Base-by-base conservation (phyloP, 306 rosid genomes). In the Crataegus laevigata region DNA sequence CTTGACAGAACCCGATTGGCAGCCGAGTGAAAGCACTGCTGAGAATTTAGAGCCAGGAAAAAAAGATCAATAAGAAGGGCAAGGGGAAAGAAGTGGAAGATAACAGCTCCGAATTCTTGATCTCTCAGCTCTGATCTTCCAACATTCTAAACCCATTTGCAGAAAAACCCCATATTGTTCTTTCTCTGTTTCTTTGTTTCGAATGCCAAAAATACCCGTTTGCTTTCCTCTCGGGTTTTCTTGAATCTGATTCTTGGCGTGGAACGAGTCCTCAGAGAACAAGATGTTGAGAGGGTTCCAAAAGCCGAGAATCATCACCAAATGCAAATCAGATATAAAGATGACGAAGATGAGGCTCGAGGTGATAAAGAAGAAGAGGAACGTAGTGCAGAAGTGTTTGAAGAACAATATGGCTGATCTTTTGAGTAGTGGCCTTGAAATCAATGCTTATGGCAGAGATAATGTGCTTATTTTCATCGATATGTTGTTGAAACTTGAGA, bases 401-500 rank as follows among this genome's bases (percentile, higher is more conserved):
- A 94, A 90, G 85, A 82, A 80, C 74, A 97, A 90, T 76, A 72
- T 89, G 10, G 88, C 82, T 0, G 94, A 88, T 59, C 96, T 90
- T 75, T 93, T 94, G 36, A 82, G 67, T 72, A 70, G 8, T 58
- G 88, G 88, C 80, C 78, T 24, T 32, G 91, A 84, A 32, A 77
- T 77, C 66, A 82, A 81, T 70, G 97, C 98, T 52, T 91, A 85
- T 52, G 83, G 72, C 66, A 89, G 91, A n/a, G n/a, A n/a, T n/a
- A n/a, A n/a, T n/a, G n/a, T n/a, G 13, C 30, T 19, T 14, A 26
- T 51, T 36, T 1, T 21, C 12, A 55, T 18, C 30, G 1, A 8
- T 25, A 1, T 0, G 7, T 61, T 4, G 78, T 87, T 85, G 87
- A 84, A 87, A 21, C 79, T 66, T 11, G 85, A 42, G 0, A 81